phyloP scores from a whole-genome alignment of 164 flowering plant species.

The Vitis amurensis region DNA sequence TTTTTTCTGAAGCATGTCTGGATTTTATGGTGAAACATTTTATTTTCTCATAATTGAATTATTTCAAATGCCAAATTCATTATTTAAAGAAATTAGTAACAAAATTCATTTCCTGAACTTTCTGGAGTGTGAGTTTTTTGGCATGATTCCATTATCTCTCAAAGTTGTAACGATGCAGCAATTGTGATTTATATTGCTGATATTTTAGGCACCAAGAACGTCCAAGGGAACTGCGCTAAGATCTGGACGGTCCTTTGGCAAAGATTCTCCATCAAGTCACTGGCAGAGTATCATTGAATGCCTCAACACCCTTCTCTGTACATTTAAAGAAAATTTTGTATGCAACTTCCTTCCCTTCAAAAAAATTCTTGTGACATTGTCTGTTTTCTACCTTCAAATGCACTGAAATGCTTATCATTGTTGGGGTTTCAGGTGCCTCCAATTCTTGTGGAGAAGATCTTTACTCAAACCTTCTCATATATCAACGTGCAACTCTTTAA shows the following conservation, averaged over 20 bases:
- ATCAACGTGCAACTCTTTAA: constrained; percentile 72
- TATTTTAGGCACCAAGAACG: constrained; percentile 82
- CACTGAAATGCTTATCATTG: constrained; percentile 1
- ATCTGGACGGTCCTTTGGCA: constrained; percentile 83
- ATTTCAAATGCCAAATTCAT: too few species aligned
- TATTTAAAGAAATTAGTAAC: too few species aligned
- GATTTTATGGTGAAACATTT: too few species aligned
- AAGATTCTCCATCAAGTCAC: constrained; percentile 60
- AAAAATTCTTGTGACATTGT: too few species aligned
- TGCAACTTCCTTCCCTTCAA: constrained; percentile 16
- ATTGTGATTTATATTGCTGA: not conserved
- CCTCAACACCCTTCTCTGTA: constrained; percentile 65
- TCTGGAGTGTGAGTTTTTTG: not conserved
- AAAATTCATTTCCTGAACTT: not conserved
- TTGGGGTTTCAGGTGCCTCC: constrained; percentile 50
- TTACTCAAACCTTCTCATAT: constrained; percentile 57
- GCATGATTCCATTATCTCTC: not conserved
- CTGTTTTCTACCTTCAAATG: not conserved
- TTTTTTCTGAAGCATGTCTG: too few species aligned
- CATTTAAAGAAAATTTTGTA: constrained; percentile 82
- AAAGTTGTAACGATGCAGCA: not conserved
- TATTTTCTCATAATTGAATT: too few species aligned
- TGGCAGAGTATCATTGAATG: constrained; percentile 91
- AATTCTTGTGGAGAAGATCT: constrained; percentile 57
- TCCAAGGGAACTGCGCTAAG: constrained; percentile 70